Conservation (phyloP, 768 basidiomycete species). For the Mycena galericulata region DNA sequence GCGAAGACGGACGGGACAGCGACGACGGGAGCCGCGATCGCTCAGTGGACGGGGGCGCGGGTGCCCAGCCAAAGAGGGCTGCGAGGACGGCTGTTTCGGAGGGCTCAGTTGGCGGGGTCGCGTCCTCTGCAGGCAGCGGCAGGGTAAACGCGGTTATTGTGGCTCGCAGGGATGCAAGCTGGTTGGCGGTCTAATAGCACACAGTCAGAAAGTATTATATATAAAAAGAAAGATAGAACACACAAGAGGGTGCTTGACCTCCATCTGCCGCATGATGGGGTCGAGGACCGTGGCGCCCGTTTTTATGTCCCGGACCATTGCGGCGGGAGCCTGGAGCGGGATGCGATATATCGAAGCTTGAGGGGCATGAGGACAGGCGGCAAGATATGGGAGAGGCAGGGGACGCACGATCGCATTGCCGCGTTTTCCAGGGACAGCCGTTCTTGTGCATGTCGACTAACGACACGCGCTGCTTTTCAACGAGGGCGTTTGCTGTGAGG, state of each 20-base stretch:
- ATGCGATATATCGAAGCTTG: conserved; percentile 80
- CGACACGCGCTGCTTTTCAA: conserved; percentile 78
- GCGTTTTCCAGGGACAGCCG: conserved; percentile 86
- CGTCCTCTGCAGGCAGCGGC: conserved; percentile 32
- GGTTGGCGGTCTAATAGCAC: conserved; percentile 67
- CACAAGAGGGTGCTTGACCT: conserved; percentile 82
- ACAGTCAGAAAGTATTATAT: neutral
- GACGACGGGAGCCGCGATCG: conserved; percentile 45
- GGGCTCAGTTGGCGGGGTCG: conserved; percentile 34
- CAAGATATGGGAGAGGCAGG: conserved; percentile 3
- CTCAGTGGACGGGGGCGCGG: conserved; percentile 52
- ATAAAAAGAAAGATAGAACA: conserved; percentile 36
- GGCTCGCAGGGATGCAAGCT: conserved; percentile 64
- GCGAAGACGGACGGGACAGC: conserved; percentile 41
- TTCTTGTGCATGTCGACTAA: conserved; percentile 81
- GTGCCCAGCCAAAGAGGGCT: conserved; percentile 64
- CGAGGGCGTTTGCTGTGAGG: conserved; percentile 75
- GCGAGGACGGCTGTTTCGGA: conserved; percentile 59
- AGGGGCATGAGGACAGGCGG: neutral
- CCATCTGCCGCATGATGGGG: conserved; percentile 62
- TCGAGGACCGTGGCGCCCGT: conserved; percentile 65
- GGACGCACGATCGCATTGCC: conserved; percentile 81
- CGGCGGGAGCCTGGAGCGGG: conserved; percentile 74
- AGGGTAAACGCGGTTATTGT: conserved; percentile 55
- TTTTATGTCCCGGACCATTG: conserved; percentile 72